Base-by-base conservation (phyloP, 2,329 filamentous ascomycete genomes). In the Geosmithia morbida region DNA sequence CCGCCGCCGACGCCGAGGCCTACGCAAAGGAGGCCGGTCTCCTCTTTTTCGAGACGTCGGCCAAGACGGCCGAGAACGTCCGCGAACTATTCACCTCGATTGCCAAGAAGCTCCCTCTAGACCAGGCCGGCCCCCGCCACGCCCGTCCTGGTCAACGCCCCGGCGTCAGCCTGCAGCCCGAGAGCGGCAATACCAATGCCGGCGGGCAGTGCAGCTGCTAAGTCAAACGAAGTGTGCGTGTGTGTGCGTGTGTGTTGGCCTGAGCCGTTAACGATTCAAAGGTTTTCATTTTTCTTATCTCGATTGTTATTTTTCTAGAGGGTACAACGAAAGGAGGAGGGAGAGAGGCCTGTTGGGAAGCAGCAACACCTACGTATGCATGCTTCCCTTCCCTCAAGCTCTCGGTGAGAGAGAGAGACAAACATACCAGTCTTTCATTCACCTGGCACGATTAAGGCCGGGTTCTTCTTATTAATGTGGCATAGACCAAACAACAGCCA, bases 1-100 rank as follows among this genome's bases (percentile, higher is more conserved):
- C 82, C 51, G 84, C 85, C 19, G 84, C 84, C 55, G 92, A 98
- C 57, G 94, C 92, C 54, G 88, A 96, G 67, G 87, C 89, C 48
- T 98, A 98, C 62, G 89, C 92, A 47, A 83, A 81, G 55, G 92
- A 98, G 68, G 88, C 90, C 46, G 87, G 87, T 41, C 78, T 98
- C 6, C 76, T 98, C 47, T 98, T 98, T 75, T 98, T 98, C 65
- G 92, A 98, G 67, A 98, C 92, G 3, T 96, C 89, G 11, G 92
- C 92, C 54, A 98, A 98, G 75, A 95, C 90, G 39, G 85, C 88
- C 49, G 88, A 94, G 68, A 98, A 98, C 58, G 92, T 98, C 48
- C 79, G 82, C 59, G 92, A 97, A 57, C 75, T 98, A 47, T 98
- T 98, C 68, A 96, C 90, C 41, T 88, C 88, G 49, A 97, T 98